phyloP scores from a whole-genome alignment of 306 rosid species.

The Prunus kanzakura region DNA sequence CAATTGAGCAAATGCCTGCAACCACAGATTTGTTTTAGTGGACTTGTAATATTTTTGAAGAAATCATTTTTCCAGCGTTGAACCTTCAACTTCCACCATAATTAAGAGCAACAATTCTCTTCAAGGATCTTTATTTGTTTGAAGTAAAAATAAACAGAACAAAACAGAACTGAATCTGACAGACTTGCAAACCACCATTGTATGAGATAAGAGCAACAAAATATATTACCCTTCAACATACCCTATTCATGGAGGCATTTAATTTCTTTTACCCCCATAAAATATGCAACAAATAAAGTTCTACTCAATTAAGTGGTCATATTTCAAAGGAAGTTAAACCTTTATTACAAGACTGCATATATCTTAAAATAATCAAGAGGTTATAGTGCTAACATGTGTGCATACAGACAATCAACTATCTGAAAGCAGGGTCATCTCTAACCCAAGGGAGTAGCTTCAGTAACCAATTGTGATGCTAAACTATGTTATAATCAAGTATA shows the following conservation, averaged over 20 bases:
- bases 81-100: background rate
- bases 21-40: constrained; percentile 13
- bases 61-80: background rate
- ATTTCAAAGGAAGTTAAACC: background rate
- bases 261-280: background rate
- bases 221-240: background rate
- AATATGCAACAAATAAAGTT: background rate
- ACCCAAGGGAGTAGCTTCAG: background rate
- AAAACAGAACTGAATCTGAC: background rate
- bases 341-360: background rate
- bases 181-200: background rate
- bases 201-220: background rate
- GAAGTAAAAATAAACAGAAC: background rate
- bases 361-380: background rate
- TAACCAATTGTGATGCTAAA: background rate
- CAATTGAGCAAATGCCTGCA: constrained; percentile 90
- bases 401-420: background rate
- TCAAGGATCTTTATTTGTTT: background rate
- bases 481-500: background rate
- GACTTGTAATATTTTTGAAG: background rate
- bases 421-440: background rate
- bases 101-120: constrained; percentile 7
- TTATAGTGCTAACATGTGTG: background rate
- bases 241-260: background rate
- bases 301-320: background rate